Base-by-base conservation (phyloP, 495 filamentous ascomycete species). In the Aspergillus indologenus region DNA sequence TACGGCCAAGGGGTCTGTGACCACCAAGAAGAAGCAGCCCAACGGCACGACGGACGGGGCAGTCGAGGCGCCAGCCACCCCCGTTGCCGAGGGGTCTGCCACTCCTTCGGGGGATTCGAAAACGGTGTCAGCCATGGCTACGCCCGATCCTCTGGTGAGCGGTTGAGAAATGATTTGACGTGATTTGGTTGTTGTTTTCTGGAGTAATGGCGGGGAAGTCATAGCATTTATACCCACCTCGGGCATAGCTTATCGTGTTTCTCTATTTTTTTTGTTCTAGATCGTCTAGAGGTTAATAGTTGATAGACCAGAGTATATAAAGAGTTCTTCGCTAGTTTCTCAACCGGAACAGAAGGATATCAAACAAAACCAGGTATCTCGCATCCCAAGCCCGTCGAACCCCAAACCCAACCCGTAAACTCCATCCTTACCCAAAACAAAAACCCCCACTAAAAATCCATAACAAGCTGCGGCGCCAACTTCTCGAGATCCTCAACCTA, bases 391-490 rank as follows among this genome's bases (percentile, higher is more conserved):
- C 44, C 18, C 34, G 5, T 40, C 26, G n/a, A n/a, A n/a, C n/a
- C n/a, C n/a, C n/a, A n/a, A n/a, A n/a, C n/a, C n/a, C n/a, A n/a
- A 29, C 26, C 17, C 22, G 26, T 7, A 54, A 24, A 34, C 21
- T 23, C 48, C 48, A 23, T 14, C 8, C n/a, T 23, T 19, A 12
- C 44, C 20, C 62, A 53, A 55, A 43, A 21, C 31, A 20, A 45
- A 22, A 58, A 48, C 48, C 22, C 9, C n/a, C 17, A 26, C 54
- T 63, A 88, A 59, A 98, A 90, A 75, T 98, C 94, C 75, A 98
- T 78, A 67, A 96, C 69, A 69, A 98, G 73, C 76, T 96, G 91
- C 55, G 91, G 91, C 42, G 89, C 89, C 65, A 95, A 75, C 72
- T 91, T 96, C 77, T 98, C 95, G 57, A 98, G 75, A 79, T 98